Evolutionary conservation across 139 green algal genomes (phyloP).

Genomic region (Ulvella scutata): DNA sequence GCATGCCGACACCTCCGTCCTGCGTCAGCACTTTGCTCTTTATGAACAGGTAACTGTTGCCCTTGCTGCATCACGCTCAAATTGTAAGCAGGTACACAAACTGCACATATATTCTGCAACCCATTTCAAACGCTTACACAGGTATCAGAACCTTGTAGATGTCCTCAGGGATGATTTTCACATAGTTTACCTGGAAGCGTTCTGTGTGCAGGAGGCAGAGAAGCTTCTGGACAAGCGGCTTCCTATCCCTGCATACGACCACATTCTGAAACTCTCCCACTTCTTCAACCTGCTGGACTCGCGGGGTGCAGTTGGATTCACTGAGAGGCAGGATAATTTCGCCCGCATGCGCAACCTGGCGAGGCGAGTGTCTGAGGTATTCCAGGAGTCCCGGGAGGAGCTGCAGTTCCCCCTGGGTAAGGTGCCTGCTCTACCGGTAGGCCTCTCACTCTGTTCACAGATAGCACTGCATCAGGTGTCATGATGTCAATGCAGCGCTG

Average conservation of each 20-base stretch:
- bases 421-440: slow-evolving; percentile 10
- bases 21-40: slow-evolving; percentile 60
- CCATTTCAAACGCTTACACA: too few species aligned
- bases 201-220: slow-evolving; percentile 44
- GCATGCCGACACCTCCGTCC: slow-evolving; percentile 61
- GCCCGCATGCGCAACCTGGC: slow-evolving; percentile 70
- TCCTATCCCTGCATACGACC: slow-evolving; percentile 89
- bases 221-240: slow-evolving; percentile 73
- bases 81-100: too few species aligned
- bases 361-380: slow-evolving; percentile 22
- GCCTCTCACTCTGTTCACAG: neutral
- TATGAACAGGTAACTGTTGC: slow-evolving; percentile 35
- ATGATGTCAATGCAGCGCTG: too few species aligned
- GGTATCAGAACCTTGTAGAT: neutral
- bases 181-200: neutral
- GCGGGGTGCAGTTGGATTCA: slow-evolving; percentile 81
- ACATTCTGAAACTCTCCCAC: slow-evolving; percentile 94
- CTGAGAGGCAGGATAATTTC: slow-evolving; percentile 88
- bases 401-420: slow-evolving; percentile 73
- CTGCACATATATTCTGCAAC: too few species aligned
- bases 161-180: neutral
- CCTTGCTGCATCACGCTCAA: too few species aligned
- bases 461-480: neutral
- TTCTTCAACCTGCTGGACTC: slow-evolving; percentile 97
- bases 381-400: slow-evolving; percentile 56